Evolutionary conservation across 2,329 filamentous ascomycete genomes (phyloP), one percentile per base, ranked within the genome.

Genomic region (Pestalotiopsis sp.): DNA sequence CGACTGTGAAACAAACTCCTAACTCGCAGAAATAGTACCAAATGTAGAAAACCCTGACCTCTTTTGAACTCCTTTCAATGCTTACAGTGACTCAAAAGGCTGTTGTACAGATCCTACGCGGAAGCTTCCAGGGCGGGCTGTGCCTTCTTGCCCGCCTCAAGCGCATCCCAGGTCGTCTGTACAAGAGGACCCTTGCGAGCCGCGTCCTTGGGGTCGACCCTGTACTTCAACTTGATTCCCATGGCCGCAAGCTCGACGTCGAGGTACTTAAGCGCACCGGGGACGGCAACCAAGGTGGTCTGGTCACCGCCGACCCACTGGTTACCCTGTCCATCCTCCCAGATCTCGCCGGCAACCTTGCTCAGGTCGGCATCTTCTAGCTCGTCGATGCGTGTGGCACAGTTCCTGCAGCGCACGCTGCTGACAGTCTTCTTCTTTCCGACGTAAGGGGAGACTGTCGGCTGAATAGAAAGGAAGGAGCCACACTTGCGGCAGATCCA

Each of bases 241-340:
- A 99, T 99, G 68, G 94, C 94, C 45, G 95, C 93, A 75, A 99
- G 84, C 82, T 99, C 96, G 23, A 97, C 95, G 82, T 99, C 96
- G 73, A 99, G 82, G 83, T 92, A 98, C 82, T 93, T 94, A 80
- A 99, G 83, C 67, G 97, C 96, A 71, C 95, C 95, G 0, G 96
- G 96, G 17, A 99, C 93, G 66, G 94, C 95, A 45, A 99, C 94
- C 72, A 96, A 86, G 3, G 95, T 96, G 3, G 96, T 96, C 78
- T 98, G 90, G 72, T 95, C 93, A 63, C 96, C 96, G 9, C 96
- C 96, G 41, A 93, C 88, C 88, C 92, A 98, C 73, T 92, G 90
- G 73, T 89, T 87, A 1, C 95, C 95, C 73, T 93, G 88, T 0
- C 93, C 94, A 82, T 99, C 96, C 78, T 97, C 94, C 96, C 96